These are phyloP conservation scores for Withania somnifera DNA, from an alignment of 305 asterid species.

Conservation along the genomic window DNA sequence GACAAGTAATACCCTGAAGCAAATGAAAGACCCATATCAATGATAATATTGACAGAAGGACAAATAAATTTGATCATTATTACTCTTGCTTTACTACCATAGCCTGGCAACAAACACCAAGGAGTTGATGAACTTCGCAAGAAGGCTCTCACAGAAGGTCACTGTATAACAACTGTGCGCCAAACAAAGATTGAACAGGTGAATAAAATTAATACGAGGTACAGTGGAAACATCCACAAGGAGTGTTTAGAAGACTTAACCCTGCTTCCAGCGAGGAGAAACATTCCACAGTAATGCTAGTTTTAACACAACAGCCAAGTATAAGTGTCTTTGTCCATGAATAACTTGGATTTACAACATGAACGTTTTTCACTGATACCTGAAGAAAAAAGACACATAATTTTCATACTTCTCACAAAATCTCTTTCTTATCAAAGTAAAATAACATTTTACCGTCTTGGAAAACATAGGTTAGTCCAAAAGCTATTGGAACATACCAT, in stretches of 20 bases:
- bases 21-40: slow-evolving; percentile 4
- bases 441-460: background rate
- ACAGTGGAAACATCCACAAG: background rate
- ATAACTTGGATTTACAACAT: slow-evolving; percentile 65
- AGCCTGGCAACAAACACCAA: slow-evolving; percentile 63
- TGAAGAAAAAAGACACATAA: slow-evolving; percentile 15
- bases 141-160: slow-evolving; percentile 41
- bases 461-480: background rate
- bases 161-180: slow-evolving; percentile 46
- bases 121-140: slow-evolving; percentile 58
- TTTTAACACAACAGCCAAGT: slow-evolving; percentile 76
- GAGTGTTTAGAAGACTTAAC: slow-evolving; percentile 30
- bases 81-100: slow-evolving; percentile 39
- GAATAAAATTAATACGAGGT: slow-evolving; percentile 5
- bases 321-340: slow-evolving; percentile 62
- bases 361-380: slow-evolving; percentile 71
- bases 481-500: slow-evolving; percentile 40
- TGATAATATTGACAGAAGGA: slow-evolving; percentile 2
- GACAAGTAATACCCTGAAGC: slow-evolving; percentile 59
- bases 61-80: background rate
- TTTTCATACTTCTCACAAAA: background rate
- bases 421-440: background rate
- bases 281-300: slow-evolving; percentile 56
- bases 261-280: slow-evolving; percentile 75
- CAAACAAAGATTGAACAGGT: slow-evolving; percentile 2